Percentiles rank a stretch among this genome's conserved stretches.
These are phyloP conservation scores for Ormosia emarginata DNA, from an alignment of 306 rosid species.

Conservation along the genomic window DNA sequence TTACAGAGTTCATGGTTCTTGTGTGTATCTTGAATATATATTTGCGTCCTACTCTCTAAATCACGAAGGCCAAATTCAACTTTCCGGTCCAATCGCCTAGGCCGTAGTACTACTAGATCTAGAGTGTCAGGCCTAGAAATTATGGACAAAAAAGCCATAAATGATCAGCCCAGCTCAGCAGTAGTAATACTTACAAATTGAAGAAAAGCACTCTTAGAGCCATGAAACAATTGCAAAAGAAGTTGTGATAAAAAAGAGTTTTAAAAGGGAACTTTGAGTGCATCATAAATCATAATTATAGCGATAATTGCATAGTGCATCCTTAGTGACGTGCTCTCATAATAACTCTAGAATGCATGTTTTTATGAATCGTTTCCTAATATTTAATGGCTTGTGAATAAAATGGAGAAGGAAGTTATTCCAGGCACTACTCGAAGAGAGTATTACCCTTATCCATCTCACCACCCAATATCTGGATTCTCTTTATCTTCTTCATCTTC, in stretches of 20 bases:
- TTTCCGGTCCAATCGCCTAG: constrained; percentile 95
- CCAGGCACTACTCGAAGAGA: too few species aligned
- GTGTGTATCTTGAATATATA: constrained; percentile 98
- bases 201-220: neutral
- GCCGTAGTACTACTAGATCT: constrained; percentile 91
- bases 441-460: too few species aligned
- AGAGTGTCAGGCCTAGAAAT: constrained; percentile 92
- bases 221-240: neutral
- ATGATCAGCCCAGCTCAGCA: neutral
- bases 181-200: neutral
- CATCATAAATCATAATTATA: neutral
- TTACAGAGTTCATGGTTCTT: constrained; percentile 94
- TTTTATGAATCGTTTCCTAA: too few species aligned
- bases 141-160: constrained; percentile 3
- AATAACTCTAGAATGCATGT: too few species aligned
- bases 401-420: too few species aligned
- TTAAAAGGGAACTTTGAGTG: neutral
- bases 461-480: too few species aligned
- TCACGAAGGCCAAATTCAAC: constrained; percentile 99
- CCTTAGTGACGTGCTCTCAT: neutral
- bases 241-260: neutral
- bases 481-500: too few species aligned
- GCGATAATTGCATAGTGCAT: neutral
- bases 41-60: constrained; percentile 93
- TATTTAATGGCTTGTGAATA: too few species aligned